Base-by-base conservation (phyloP, 192 early-diverging fungal genomes). In the Coemansia sp. region DNA sequence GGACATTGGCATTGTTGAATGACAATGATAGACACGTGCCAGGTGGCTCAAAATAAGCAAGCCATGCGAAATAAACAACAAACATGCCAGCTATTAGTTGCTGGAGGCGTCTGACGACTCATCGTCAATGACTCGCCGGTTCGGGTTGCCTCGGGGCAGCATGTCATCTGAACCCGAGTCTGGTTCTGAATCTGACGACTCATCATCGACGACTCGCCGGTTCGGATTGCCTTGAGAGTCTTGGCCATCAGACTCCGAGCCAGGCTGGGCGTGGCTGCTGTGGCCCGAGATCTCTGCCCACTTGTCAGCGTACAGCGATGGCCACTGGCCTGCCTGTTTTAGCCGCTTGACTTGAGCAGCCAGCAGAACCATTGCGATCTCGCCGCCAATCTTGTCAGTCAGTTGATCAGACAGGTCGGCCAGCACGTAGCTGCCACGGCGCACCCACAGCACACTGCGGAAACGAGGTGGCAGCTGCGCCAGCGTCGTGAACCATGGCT, bases 391-490 rank as follows among this genome's bases (percentile, higher is more conserved):
- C 72, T 94, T 94, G 57, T 86, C 85, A 2, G 82, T 78, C 23
- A 85, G 79, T 58, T 75, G 82, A 28, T 78, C 82, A 6, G 71
- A 67, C 21, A 87, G 85, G 48, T 89, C 80, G 31, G 87, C 85
- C 46, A 94, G 84, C 22, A 72, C 60, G 38, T 69, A 81, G 57
- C 62, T 75, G 85, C 91, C 91, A 74, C 88, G 76, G 72, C 90
- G 91, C 31, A 94, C 88, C 92, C 92, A 94, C 52, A 94, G 83
- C 11, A 90, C 68, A 65, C 86, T 92, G 49, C 90, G 87, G 79
- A 87, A 94, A 68, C 83, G 87, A 28, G 90, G 88, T 14, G 90
- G 92, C 53, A 94, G 67, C 53, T 82, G 85, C 37, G 84, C 90
- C 28, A 94, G 82, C 19, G 83, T 85, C 11, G 82, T 83, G 40